A percentile compares a stretch with the other conserved stretches of the same genome.
Evolutionary conservation across 73 alveolate genomes (phyloP).

Genomic region (Loxodes magnus): DNA sequence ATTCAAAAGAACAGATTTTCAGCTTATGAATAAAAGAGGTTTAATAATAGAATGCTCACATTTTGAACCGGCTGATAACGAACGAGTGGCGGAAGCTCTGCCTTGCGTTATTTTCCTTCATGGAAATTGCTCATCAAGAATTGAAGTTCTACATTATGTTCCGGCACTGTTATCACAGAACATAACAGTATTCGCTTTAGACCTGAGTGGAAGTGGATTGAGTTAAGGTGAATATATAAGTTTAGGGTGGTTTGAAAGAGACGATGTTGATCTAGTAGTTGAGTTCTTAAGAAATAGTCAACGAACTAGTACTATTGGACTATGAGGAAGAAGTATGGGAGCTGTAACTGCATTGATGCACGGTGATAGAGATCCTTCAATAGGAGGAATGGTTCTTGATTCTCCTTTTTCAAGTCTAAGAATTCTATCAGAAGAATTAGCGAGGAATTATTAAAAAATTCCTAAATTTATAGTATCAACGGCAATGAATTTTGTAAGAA

Average conservation of each 20-base stretch:
- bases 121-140: conserved; percentile 90
- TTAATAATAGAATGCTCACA: conserved; percentile 55
- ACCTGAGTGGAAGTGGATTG: conserved; percentile 52
- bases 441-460: conserved; percentile 30
- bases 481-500: conserved; percentile 19
- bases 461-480: conserved; percentile 31
- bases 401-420: conserved; percentile 46
- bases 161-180: conserved; percentile 15
- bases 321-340: conserved; percentile 73
- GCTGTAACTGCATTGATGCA: conserved; percentile 54
- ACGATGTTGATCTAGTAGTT: conserved; percentile 38
- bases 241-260: conserved; percentile 53
- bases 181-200: conserved; percentile 64
- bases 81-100: conserved; percentile 18
- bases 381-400: conserved; percentile 47
- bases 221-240: conserved; percentile 53
- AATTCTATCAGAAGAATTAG: conserved; percentile 30
- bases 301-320: conserved; percentile 35
- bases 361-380: conserved; percentile 49
- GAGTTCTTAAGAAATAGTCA: conserved; percentile 31
- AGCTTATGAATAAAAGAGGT: conserved; percentile 39
- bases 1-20: conserved; percentile 44
- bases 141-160: conserved; percentile 61
- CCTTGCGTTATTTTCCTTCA: conserved; percentile 80
- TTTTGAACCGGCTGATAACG: conserved; percentile 41